These are phyloP conservation scores for Capsicum rhomboideum DNA, from an alignment of 257 asterid species.

Conservation along the genomic window DNA sequence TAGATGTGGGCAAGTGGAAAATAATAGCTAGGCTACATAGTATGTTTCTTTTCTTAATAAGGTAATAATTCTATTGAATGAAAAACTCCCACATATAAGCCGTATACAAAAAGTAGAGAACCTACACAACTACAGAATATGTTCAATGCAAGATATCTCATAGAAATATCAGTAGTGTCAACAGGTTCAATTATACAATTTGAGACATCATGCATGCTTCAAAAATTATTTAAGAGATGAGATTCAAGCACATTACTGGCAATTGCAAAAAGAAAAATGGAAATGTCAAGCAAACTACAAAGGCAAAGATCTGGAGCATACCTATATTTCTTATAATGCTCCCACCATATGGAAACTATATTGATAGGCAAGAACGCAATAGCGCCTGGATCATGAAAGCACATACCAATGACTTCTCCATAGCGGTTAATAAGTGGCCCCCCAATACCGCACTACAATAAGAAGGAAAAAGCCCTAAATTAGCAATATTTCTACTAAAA, in stretches of 20 bases:
- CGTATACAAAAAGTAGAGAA: neutral
- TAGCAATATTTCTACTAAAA: neutral
- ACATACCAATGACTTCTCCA: constrained; percentile 6
- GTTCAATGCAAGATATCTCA: neutral
- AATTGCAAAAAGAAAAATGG: neutral
- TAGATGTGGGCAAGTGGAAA: too few species aligned
- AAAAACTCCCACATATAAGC: neutral
- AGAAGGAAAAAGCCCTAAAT: neutral
- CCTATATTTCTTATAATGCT: neutral
- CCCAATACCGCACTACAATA: constrained; percentile 3
- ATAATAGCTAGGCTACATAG: too few species aligned
- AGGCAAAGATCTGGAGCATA: neutral
- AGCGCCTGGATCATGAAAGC: neutral
- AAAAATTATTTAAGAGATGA: neutral
- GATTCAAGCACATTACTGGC: neutral
- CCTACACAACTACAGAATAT: neutral
- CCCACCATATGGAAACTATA: constrained; percentile 1
- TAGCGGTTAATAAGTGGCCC: neutral
- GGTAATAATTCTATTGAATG: too few species aligned
- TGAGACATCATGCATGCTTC: neutral
- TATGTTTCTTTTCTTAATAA: too few species aligned
- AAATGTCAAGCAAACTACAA: neutral
- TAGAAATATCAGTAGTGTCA: neutral
- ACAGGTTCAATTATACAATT: neutral
- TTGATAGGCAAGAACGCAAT: constrained; percentile 2